Evolutionary conservation across 2,329 filamentous ascomycete genomes (phyloP), one percentile per base, ranked within the genome.

Genomic region (Aspergillus sp.): DNA sequence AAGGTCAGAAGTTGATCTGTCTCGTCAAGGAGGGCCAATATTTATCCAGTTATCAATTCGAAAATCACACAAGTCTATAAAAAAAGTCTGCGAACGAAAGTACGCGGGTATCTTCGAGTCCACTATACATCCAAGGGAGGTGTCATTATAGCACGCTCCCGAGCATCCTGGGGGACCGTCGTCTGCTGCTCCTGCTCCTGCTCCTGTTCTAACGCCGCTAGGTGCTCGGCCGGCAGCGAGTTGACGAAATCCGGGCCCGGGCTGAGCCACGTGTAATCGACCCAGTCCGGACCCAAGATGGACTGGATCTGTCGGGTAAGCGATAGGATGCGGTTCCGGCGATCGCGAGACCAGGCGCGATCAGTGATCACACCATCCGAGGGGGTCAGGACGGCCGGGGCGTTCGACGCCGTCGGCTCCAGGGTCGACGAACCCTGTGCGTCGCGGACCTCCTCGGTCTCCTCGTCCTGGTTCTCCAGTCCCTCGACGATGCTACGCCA

Each of bases 401-500:
- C 56, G 1, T 61, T 58, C 20, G 67, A 42, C 36, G 60, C 22
- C 1, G 64, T 22, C n/a, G 56, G 45, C 20, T 20, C 22, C 45
- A 47, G 14, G 49, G 32, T 46, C 45, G 12, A 26, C 24, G 32
- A 20, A 49, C 45, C 45, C 12, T 45, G 14, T 22, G 56, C 50
- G 26, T 55, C 22, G 12, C 54, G 61, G 3, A 56, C 45, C 12
- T 55, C 62, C 3, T 67, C 62, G 11, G 67, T 63, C n/a, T 71
- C 69, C 11, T 75, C 71, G 45, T 71, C 65, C 55, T 71, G 71
- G 36, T 78, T 75, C 59, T 80, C 77, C 11, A 83, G 63, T 1
- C 80, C 80, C 46, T 83, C 80, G 11, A 84, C 63, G 29, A 83
- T 78, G 67, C 76, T 79, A 54, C 74, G 73, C 80, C 82, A 85